Conservation (phyloP, 2,329 filamentous ascomycete genomes). For the Cercospora janseana region DNA sequence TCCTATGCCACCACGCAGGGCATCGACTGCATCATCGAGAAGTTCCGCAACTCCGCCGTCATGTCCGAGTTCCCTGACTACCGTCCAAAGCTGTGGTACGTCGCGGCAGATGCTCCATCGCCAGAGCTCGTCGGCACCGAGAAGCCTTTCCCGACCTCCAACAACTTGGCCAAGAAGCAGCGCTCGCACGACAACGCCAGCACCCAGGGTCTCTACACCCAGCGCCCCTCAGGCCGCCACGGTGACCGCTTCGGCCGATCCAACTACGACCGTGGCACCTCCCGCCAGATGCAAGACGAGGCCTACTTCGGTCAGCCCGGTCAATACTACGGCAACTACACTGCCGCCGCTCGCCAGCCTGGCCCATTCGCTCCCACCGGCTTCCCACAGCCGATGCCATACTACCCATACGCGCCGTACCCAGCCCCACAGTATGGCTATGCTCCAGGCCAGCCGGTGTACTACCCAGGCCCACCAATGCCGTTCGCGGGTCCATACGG, state of each 20-base stretch:
- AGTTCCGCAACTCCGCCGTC: slow-evolving; percentile 94
- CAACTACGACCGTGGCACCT: slow-evolving; percentile 78
- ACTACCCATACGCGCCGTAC: not conserved
- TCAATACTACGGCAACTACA: slow-evolving; percentile 11
- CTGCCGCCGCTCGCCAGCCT: slow-evolving; percentile 3
- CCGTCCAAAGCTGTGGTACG: slow-evolving; percentile 74
- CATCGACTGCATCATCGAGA: slow-evolving; percentile 83
- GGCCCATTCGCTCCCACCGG: slow-evolving; percentile 13
- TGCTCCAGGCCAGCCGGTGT: not conserved
- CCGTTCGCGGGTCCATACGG: not conserved
- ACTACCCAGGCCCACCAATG: not conserved
- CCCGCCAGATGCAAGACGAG: slow-evolving; percentile 37
- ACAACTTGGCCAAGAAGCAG: slow-evolving; percentile 85
- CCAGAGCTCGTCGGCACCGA: slow-evolving; percentile 64
- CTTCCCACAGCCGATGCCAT: not conserved
- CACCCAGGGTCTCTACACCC: slow-evolving; percentile 81
- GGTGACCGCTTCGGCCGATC: slow-evolving; percentile 71
- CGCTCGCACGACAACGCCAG: slow-evolving; percentile 84
- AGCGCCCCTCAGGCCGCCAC: slow-evolving; percentile 66
- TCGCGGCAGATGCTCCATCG: slow-evolving; percentile 40
- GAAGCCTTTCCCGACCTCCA: slow-evolving; percentile 71
- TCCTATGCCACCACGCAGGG: slow-evolving; percentile 98
- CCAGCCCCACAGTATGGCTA: too few relatives aligned
- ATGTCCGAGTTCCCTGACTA: slow-evolving; percentile 83
- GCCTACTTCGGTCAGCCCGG: slow-evolving; percentile 15